Conservation (phyloP, 2,329 filamentous ascomycete genomes). For the Pseudogymnoascus pannorum region DNA sequence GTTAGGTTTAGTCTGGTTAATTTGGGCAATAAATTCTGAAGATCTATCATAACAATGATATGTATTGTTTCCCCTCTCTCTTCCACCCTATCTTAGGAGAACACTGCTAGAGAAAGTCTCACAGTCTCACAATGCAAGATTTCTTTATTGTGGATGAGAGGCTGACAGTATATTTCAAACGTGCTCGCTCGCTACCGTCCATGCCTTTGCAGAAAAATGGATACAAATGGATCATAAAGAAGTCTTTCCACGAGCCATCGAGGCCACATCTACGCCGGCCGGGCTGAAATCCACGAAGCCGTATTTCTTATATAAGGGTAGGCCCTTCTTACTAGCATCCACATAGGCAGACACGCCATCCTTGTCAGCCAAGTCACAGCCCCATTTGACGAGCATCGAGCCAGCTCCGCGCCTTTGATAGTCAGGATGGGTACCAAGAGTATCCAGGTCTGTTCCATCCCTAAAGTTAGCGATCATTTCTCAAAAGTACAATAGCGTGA, state of each 20-base stretch:
- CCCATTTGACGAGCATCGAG: conserved; percentile 22
- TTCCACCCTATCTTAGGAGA: background rate
- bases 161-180: background rate
- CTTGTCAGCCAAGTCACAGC: conserved; percentile 13
- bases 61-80: background rate
- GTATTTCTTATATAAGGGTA: background rate
- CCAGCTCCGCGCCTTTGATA: conserved; percentile 21
- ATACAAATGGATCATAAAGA: background rate
- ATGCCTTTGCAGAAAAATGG: background rate
- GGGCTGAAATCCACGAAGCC: background rate
- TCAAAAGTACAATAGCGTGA: background rate
- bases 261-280: background rate
- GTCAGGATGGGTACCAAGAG: conserved; percentile 20
- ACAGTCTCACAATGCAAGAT: background rate
- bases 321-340: background rate
- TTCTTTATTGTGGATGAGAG: background rate
- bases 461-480: background rate
- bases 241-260: background rate
- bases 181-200: background rate
- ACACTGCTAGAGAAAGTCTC: background rate
- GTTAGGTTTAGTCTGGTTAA: background rate
- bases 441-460: conserved; percentile 21
- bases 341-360: background rate
- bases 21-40: background rate
- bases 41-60: background rate